phyloP scores from a whole-genome alignment of 2,329 filamentous ascomycete species.

The Aspergillus proliferans region DNA sequence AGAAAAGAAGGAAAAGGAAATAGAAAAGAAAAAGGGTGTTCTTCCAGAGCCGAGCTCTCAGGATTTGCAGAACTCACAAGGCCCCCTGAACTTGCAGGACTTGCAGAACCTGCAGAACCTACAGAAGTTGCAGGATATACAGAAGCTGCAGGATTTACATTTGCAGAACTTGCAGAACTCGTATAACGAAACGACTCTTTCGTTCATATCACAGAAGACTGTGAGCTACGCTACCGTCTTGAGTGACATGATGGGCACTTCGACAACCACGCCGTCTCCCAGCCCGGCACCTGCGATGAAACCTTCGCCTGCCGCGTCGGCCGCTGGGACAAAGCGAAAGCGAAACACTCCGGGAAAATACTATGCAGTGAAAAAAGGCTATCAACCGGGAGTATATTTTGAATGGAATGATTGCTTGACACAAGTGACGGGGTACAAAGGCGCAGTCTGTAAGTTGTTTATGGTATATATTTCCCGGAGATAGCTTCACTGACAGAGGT shows the following conservation, averaged over 20 bases:
- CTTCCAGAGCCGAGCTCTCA: no score
- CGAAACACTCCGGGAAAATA: conserved; percentile 49
- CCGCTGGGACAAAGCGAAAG: conserved; percentile 51
- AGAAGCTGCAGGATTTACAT: no score
- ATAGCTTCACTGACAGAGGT: not conserved
- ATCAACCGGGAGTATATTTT: conserved; percentile 57
- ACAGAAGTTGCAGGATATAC: no score
- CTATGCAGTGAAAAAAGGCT: conserved; percentile 58
- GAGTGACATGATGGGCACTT: conserved; percentile 21
- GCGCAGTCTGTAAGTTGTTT: conserved; percentile 60
- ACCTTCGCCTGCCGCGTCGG: conserved; percentile 24
- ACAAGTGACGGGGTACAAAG: conserved; percentile 58
- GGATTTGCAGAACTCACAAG: no score
- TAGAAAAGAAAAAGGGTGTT: no score
- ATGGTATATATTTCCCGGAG: not conserved
- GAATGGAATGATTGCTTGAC: conserved; percentile 57
- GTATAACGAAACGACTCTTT: no score
- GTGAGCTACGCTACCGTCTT: not conserved
- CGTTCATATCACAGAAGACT: no score
- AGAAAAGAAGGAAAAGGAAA: no score
- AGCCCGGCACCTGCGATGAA: conserved; percentile 26
- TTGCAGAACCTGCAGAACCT: no score
- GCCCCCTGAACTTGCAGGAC: no score
- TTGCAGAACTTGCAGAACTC: no score
- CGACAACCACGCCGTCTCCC: conserved; percentile 26